Base-by-base conservation (phyloP, 108 stramenopile species). In the Cyclostephanos invisitatus region DNA sequence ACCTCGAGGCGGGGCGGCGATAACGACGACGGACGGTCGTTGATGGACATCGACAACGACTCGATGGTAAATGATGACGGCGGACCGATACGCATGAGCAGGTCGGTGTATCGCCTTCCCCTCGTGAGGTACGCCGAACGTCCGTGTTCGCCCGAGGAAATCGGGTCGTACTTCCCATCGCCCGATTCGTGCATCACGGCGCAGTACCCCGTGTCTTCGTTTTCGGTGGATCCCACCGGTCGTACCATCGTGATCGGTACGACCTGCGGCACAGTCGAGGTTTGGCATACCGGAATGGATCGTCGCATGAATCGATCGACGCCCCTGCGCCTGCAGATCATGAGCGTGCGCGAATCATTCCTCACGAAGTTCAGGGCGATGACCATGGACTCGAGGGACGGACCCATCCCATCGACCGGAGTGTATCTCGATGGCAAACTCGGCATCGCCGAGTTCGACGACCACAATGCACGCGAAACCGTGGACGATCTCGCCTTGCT, bases 241-340 rank as follows among this genome's bases (percentile, higher is more conserved):
- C 49, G 83, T 27, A 62, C 18, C 12, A 55, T 87, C 7, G 22
- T 90, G 20, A 78, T 86, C 29, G 85, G 77, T 0, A 90, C 89
- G 10, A 54, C 49, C 1, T 36, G 61, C 32, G 85, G 85, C 14
- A 81, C 78, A 11, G 59, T 85, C 18, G 87, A 88, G 70, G 56
- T 88, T 21, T 88, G 85, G 85, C 40, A 72, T 18, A 77, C 81
- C 14, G 62, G 75, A 12, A 35, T 55, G 28, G 38, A 72, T 57
- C 28, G 32, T 12, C 50, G 49, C 14, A 56, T 14, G 35, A 29
- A 36, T 69, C 18, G 8, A 32, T 29, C 56, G 7, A n/a, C 53
- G 12, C 73, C 76, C 29, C 46, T 20, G 21, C 55, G 68, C 46
- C 35, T 61, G 25, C 68, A 77, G 40, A 70, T 68, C 17, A 24